Conservation (phyloP, 352 stramenopile genomes). For the Peronosclerospora sorghi region DNA sequence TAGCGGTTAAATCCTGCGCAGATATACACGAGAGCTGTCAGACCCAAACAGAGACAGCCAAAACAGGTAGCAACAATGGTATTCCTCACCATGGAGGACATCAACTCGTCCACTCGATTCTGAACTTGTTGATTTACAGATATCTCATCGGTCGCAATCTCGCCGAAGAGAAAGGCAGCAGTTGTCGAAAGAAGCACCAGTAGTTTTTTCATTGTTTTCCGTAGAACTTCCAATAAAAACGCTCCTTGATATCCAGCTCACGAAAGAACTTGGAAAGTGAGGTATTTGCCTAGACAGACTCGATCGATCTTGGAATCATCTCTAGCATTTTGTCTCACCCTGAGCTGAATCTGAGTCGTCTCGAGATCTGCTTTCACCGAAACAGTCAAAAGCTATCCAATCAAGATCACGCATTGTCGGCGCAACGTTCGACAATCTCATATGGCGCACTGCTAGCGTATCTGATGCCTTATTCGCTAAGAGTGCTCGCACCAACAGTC, state of each 20-base stretch:
- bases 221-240: neutral
- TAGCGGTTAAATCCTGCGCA: conserved; percentile 21
- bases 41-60: too few relatives aligned
- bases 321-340: conserved; percentile 2
- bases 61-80: too few relatives aligned
- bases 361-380: conserved; percentile 5
- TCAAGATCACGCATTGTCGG: conserved; percentile 5
- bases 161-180: neutral
- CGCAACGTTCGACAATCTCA: conserved; percentile 13
- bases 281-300: neutral
- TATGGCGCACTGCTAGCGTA: conserved; percentile 16
- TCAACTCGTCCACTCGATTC: conserved; percentile 13
- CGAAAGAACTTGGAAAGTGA: conserved; percentile 19
- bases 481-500: neutral
- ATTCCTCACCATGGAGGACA: conserved; percentile 24
- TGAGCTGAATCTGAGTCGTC: conserved; percentile 11
- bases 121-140: conserved; percentile 7
- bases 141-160: neutral
- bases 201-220: conserved; percentile 7
- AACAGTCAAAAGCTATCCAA: conserved; percentile 3
- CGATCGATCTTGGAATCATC: conserved; percentile 6
- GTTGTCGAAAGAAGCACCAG: neutral
- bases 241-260: neutral
- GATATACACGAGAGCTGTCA: neutral
- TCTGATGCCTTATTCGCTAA: conserved; percentile 5